phyloP scores from a whole-genome alignment of 2,329 filamentous ascomycete species.

The Calonectria crousiana region DNA sequence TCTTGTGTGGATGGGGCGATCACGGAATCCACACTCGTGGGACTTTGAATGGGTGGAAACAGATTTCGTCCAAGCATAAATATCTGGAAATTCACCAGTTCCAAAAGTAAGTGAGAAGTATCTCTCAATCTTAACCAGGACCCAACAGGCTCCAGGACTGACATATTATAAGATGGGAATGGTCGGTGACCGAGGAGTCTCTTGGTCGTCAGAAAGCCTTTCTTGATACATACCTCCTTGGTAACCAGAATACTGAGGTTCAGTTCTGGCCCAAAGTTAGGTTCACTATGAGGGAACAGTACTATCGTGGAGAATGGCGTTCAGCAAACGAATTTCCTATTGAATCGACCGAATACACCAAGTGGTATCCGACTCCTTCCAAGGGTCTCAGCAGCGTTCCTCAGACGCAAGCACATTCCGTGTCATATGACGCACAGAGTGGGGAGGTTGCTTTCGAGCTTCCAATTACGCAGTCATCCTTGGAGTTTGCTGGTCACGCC shows the following conservation, averaged over 20 bases:
- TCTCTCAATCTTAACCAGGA: too few species aligned
- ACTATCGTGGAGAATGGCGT: neutral
- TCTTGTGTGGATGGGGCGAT: neutral
- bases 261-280: neutral
- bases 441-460: neutral
- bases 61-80: neutral
- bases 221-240: neutral
- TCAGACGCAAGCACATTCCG: neutral
- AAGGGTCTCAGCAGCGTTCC: neutral
- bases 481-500: neutral
- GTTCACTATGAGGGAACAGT: neutral
- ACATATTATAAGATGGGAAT: neutral
- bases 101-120: neutral
- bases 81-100: neutral
- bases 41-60: neutral
- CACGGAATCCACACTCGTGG: neutral
- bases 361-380: neutral
- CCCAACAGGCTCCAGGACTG: neutral
- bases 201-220: neutral
- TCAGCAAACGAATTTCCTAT: neutral
- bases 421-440: neutral
- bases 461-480: neutral
- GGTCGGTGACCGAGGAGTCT: neutral
- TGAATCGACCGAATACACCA: neutral
- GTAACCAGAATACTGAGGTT: neutral